A percentile compares a stretch with the other conserved stretches of the same genome.
Evolutionary conservation across 805 yeast species (phyloP).

Genomic region (Metschnikowia rubicola): DNA sequence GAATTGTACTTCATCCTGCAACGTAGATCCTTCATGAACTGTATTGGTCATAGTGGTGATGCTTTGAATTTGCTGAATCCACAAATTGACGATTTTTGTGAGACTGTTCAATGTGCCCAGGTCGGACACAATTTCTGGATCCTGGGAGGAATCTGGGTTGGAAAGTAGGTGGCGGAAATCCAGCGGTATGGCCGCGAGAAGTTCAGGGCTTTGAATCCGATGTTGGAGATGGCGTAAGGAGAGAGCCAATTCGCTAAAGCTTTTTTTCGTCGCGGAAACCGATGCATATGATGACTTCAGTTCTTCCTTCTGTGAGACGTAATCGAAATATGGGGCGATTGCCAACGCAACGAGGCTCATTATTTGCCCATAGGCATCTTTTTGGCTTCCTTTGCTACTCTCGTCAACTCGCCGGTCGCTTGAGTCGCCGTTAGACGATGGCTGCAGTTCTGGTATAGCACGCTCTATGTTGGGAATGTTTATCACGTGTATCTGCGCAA

Average conservation of each 20-base stretch:
- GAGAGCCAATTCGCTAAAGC: constrained; percentile 62
- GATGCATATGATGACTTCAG: constrained; percentile 9
- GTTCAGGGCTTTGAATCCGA: constrained; percentile 64
- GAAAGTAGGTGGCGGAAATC: constrained; percentile 25
- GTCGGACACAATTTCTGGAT: constrained; percentile 31
- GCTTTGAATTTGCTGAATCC: constrained; percentile 65
- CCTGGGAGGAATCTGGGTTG: constrained; percentile 31
- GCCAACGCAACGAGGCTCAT: constrained; percentile 60
- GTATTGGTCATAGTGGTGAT: constrained; percentile 53
- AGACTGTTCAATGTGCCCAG: constrained; percentile 58
- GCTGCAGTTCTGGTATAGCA: neutral
- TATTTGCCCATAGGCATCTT: constrained; percentile 23
- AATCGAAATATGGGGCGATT: constrained; percentile 66
- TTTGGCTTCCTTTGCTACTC: neutral
- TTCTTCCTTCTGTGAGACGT: constrained; percentile 22
- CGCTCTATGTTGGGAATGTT: constrained; percentile 10
- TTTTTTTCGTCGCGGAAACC: constrained; percentile 40
- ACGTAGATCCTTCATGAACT: constrained; percentile 51
- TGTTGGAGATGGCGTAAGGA: constrained; percentile 68
- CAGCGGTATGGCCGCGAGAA: constrained; percentile 51
- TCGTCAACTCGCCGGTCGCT: neutral
- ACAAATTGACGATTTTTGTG: constrained; percentile 66
- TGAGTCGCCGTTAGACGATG: neutral
- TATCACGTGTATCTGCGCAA: constrained; percentile 15
- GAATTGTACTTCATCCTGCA: constrained; percentile 64